Evolutionary conservation across 2,329 filamentous ascomycete species (phyloP), one percentile per base, ranked within the genome.

Genomic region (Arachnomyces sp.): DNA sequence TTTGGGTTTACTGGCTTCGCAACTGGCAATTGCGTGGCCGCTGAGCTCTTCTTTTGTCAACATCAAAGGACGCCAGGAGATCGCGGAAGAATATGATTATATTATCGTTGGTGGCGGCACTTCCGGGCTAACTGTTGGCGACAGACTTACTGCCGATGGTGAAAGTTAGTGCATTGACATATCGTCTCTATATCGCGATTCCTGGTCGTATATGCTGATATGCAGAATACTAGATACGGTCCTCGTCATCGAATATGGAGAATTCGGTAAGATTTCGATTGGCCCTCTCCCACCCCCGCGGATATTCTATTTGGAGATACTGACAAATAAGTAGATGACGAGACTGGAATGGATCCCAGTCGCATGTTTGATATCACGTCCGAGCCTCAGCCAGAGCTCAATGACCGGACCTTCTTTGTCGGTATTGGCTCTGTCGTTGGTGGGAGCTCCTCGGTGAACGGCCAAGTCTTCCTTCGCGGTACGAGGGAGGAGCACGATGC

Each of bases 401-500:
- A 52, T 30, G 37, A 43, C 33, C 48, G 54, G 7, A 42, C 35
- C 11, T 51, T 56, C 30, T 43, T 40, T 2, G 49, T 59, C 0
- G 45, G 51, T 1, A 54, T 59, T n/a, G 57, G 56, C n/a, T 48
- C 47, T 17, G 36, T 38, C 11, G 36, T 38, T n/a, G 36, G 36
- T 14, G 36, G 36, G 15, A 38, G 36, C 28, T 38, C 36, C 9
- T 31, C 25, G n/a, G 36, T 38, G 28, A 38, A 38, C 16, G 36
- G 36, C 28, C 25, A 31, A 13, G 36, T 38, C 5, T 38, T 38
- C 36, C 36, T 38, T 31, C 66, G 67, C 34, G 69, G 68, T 2
- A 58, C 63, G 16, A 50, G 55, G 3, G 48, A 54, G 4, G 68
- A 71, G 46, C 72, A 64, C 40, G 63, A 72, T 13, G 56, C 63